Base-by-base conservation (phyloP, 805 yeast genomes). In the Metschnikowia drakensbergensis region DNA sequence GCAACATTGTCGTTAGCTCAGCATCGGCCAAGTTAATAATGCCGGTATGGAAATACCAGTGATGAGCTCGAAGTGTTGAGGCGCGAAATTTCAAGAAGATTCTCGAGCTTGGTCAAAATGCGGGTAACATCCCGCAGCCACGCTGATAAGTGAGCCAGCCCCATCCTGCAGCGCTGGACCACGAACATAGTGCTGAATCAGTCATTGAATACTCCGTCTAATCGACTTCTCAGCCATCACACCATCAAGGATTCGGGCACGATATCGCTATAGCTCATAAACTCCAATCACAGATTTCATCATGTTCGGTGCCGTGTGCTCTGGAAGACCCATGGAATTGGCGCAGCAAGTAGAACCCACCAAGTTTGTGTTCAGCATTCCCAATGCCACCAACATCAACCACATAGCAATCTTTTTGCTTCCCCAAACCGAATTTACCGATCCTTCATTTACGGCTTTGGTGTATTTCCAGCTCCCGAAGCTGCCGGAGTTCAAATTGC, bases 381-480 rank as follows among this genome's bases (percentile, higher is more conserved):
- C 77, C 45, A 80, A 82, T 56, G 87, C 89, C 0, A 71, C 84
- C 6, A 77, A 75, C 40, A 75, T 86, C 37, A 85, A 90, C 39
- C 96, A 89, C 63, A 75, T 94, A 35, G 86, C 96, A 0, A 72
- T 94, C 3, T 94, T 94, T 63, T 69, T 91, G 42, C 75, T 94
- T 1, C 99, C 99, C 0, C 88, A 88, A 53, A 79, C 86, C 3
- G 82, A 79, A 28, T 71, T 73, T 52, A 59, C 60, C 33, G 96
- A 91, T 47, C 78, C 80, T 1, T 78, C 78, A 41, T 85, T 74
- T 57, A 82, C 92, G 1, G 98, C 97, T 0, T 75, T 92, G 37
- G 88, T 94, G 2, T 94, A 86, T 65, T 92, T 89, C 67, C 96
- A 92, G 63, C 68, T 91, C 45, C 90, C 91, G 10, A 72, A 76